These are phyloP conservation scores for Funneliformis caledonium DNA, from an alignment of 371 early-diverging fungal species.

Conservation along the genomic window DNA sequence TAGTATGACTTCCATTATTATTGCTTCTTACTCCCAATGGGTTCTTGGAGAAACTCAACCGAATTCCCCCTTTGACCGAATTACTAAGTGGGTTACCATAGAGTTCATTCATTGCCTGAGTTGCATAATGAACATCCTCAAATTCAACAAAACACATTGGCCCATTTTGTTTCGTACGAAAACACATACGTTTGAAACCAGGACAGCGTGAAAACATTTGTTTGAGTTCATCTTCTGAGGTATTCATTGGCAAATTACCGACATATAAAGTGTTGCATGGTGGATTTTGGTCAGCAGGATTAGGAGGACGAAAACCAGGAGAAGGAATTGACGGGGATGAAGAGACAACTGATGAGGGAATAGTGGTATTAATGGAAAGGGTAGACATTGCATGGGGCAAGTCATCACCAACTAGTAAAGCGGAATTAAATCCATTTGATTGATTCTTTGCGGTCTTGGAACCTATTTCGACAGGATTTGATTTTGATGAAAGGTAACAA, in stretches of 20 bases:
- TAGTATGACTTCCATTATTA: constrained; percentile 33
- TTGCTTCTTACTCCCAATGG: constrained; percentile 78
- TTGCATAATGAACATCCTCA: constrained; percentile 85
- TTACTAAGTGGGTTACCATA: constrained; percentile 80
- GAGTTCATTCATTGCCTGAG: constrained; percentile 80
- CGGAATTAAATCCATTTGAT: constrained; percentile 61
- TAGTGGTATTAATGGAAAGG: constrained; percentile 52
- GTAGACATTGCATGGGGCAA: constrained; percentile 51
- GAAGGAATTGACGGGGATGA: constrained; percentile 48
- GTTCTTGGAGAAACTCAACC: constrained; percentile 93
- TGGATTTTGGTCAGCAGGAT: constrained; percentile 90
- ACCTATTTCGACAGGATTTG: constrained; percentile 45
- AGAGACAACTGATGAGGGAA: constrained; percentile 44
- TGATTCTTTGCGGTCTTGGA: constrained; percentile 31
- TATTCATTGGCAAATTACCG: constrained; percentile 87
- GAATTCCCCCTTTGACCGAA: constrained; percentile 90
- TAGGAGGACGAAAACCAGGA: constrained; percentile 51
- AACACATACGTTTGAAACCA: constrained; percentile 88
- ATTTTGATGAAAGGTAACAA: constrained; percentile 45
- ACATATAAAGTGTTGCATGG: constrained; percentile 97
- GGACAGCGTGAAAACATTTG: constrained; percentile 71
- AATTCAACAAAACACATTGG: constrained; percentile 96
- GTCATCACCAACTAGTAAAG: constrained; percentile 58
- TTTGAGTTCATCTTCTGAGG: constrained; percentile 84
- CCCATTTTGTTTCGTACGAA: constrained; percentile 77